Evolutionary conservation across 1,139 yeast species (phyloP).

Genomic region (Pichia terricola): DNA sequence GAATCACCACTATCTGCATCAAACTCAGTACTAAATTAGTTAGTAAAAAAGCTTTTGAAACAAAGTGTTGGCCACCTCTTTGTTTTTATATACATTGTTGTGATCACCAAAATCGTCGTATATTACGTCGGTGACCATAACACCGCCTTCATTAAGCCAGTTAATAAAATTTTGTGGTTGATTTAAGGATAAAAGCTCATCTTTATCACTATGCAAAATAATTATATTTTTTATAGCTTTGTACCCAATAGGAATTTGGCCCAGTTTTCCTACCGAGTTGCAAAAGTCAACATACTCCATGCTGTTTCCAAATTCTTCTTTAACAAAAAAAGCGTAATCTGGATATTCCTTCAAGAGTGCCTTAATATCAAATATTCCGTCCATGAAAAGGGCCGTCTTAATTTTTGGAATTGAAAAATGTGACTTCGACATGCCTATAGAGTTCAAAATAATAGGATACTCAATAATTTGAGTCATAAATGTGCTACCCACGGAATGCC

Average conservation of each 20-base stretch:
- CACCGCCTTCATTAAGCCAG: conserved; percentile 11
- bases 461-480: conserved; percentile 48
- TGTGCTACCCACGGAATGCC: conserved; percentile 83
- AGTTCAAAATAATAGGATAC: conserved; percentile 9
- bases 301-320: conserved; percentile 34
- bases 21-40: no score
- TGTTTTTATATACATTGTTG: conserved; percentile 6
- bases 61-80: no score
- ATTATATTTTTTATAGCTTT: conserved; percentile 10
- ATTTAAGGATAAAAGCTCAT: conserved; percentile 26
- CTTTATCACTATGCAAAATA: conserved; percentile 28
- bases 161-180: conserved; percentile 24
- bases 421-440: not conserved
- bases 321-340: conserved; percentile 32
- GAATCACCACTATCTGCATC: no score
- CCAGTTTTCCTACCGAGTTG: conserved; percentile 11
- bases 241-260: conserved; percentile 4
- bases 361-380: conserved; percentile 42
- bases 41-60: no score
- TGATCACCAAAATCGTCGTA: conserved; percentile 7
- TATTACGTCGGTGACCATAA: not conserved
- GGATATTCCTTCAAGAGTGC: conserved; percentile 37
- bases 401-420: conserved; percentile 15
- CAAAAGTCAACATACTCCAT: conserved; percentile 13
- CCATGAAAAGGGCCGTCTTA: conserved; percentile 29